Evolutionary conservation across 2,329 filamentous ascomycete species (phyloP), one percentile per base, ranked within the genome.

Genomic region (Ophiocordyceps camponoti-floridani): DNA sequence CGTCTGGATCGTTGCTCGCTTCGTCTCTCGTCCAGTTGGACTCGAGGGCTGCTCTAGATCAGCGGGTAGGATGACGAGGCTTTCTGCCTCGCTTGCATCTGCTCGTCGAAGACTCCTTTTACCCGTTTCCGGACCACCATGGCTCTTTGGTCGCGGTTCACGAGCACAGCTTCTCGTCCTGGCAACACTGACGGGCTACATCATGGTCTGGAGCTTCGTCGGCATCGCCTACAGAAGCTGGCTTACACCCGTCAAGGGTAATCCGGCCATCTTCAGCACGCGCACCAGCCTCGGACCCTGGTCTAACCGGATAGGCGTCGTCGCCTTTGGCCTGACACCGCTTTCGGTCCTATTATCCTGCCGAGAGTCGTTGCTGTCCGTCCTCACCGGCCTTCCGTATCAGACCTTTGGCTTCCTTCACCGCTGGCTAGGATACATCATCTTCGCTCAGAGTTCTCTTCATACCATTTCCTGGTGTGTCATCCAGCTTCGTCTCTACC

Each of bases 321-420:
- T 87, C 0, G 82, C 83, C 1, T 87, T 82, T 52, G 83, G 81
- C 0, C 67, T 87, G 10, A 85, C 82, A 0, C 82, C 82, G 0
- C 65, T 87, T 0, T 78, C 78, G 0, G 62, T 87, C 28, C 60
- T 83, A 42, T 67, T 87, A 12, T 69, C 73, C n/a, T 78, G 68
- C 46, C 70, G 82, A 38, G 82, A 87, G 56, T 82, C 77, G 0
- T 63, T 86, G 2, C 68, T 87, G 4, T 82, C 77, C 0, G 56
- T 82, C 13, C 58, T 84, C 43, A 87, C 82, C 0, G 82, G 83
- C 1, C 67, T 87, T 0, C 81, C 83, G 0, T 84, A 85, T 53
- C 82, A 86, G 51, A 75, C 73, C 53, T 85, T 87, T 68, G 79
- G 82, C 59, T 87, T 87, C 54, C 63, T 87, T 18, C 82, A 86